phyloP scores from a whole-genome alignment of 495 filamentous ascomycete species.

The Pseudevernia furfuracea region DNA sequence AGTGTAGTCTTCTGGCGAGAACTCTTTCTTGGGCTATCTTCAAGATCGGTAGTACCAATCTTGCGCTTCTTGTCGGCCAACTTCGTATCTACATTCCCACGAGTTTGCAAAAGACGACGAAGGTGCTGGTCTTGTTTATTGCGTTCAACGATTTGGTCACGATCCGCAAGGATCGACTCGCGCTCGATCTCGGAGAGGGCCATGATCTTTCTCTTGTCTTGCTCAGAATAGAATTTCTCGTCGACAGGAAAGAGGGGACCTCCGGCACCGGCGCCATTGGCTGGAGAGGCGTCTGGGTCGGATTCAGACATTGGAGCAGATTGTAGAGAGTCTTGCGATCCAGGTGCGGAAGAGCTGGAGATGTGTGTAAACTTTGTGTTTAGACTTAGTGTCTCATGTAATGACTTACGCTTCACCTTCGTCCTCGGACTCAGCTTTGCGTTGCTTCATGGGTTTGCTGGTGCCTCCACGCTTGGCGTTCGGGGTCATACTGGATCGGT shows the following conservation, averaged over 20 bases:
- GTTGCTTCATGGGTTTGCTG: conserved; percentile 36
- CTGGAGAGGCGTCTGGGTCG: conserved; percentile 54
- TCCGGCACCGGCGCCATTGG: conserved; percentile 46
- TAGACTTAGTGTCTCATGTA: background rate
- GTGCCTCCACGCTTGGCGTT: conserved; percentile 34
- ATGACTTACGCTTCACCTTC: conserved; percentile 78
- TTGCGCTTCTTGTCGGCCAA: conserved; percentile 69
- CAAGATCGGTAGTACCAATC: conserved; percentile 55
- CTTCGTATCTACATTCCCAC: conserved; percentile 53
- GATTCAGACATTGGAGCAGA: conserved; percentile 89
- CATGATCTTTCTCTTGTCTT: conserved; percentile 77
- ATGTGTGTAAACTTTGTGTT: conserved; percentile 20
- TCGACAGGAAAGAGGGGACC: conserved; percentile 77
- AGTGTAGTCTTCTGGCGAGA: conserved; percentile 72
- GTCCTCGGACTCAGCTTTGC: conserved; percentile 59
- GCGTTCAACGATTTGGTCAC: conserved; percentile 71
- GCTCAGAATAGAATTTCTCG: conserved; percentile 69
- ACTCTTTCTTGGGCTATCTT: conserved; percentile 68
- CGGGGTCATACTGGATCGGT: conserved; percentile 39
- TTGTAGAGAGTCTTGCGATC: conserved; percentile 67
- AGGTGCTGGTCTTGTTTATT: conserved; percentile 76
- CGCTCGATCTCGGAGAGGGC: conserved; percentile 83
- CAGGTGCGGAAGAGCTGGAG: conserved; percentile 50
- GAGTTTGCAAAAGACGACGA: conserved; percentile 66
- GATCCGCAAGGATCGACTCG: conserved; percentile 81